Percentiles rank a stretch among this genome's conserved stretches.
phyloP scores from a whole-genome alignment of 768 basidiomycete species.

The Leucocoprinus sp. region DNA sequence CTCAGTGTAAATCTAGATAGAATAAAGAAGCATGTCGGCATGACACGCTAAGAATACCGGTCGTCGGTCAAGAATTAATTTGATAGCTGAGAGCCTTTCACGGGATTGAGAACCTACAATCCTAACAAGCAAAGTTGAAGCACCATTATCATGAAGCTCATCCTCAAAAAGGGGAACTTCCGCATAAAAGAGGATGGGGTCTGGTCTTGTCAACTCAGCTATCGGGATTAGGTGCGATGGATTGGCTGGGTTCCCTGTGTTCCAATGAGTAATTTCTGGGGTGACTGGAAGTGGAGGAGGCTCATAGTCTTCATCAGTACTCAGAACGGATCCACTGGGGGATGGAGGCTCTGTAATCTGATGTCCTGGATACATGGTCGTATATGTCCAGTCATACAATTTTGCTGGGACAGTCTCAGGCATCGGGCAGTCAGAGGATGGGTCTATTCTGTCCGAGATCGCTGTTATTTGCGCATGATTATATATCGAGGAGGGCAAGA shows the following conservation, averaged over 20 bases:
- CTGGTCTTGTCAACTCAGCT: constrained; percentile 75
- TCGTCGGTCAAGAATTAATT: neutral
- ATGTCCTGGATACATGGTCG: constrained; percentile 77
- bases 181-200: constrained; percentile 97
- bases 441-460: constrained; percentile 45
- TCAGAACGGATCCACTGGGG: constrained; percentile 8
- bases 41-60: constrained; percentile 64
- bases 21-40: constrained; percentile 92
- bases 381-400: constrained; percentile 98
- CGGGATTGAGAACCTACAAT: constrained; percentile 52
- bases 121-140: constrained; percentile 74
- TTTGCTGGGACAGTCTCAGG: constrained; percentile 71
- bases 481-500: constrained; percentile 12
- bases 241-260: constrained; percentile 47
- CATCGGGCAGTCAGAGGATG: constrained; percentile 55
- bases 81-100: neutral
- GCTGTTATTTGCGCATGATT: constrained; percentile 5
- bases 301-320: constrained; percentile 14
- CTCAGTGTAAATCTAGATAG: constrained; percentile 87
- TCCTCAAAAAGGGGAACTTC: constrained; percentile 94
- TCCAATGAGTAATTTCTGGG: constrained; percentile 31
- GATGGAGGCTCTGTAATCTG: constrained; percentile 13
- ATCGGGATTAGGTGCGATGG: constrained; percentile 67
- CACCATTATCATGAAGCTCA: constrained; percentile 95
- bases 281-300: constrained; percentile 13